phyloP scores from a whole-genome alignment of 1,284 basidiomycete genomes.

The Microbotryomycetes sp. region DNA sequence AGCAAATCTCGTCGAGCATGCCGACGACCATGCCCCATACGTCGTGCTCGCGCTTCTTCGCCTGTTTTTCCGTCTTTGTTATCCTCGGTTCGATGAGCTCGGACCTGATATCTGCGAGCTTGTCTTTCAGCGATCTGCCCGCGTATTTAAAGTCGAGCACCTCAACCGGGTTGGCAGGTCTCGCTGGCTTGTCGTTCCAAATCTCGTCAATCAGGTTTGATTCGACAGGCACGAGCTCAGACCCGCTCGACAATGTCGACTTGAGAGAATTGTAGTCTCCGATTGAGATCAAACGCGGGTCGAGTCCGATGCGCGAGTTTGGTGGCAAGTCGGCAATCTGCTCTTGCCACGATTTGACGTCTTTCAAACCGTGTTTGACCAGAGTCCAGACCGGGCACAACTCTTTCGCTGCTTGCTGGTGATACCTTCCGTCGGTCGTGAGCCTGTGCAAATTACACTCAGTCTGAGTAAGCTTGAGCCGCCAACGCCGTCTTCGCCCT shows the following conservation, averaged over 20 bases:
- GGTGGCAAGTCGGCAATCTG: constrained; percentile 17
- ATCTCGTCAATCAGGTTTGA: constrained; percentile 75
- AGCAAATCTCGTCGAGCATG: constrained; percentile 64
- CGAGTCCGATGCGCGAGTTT: constrained; percentile 63
- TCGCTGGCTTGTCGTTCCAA: constrained; percentile 66
- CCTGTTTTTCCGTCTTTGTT: constrained; percentile 34
- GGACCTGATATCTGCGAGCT: constrained; percentile 59
- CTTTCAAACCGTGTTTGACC: constrained; percentile 19
- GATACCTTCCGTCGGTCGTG: constrained; percentile 25
- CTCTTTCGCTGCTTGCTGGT: constrained; percentile 26
- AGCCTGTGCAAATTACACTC: too few relatives aligned
- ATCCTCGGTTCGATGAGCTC: constrained; percentile 60
- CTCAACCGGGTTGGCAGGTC: constrained; percentile 64
- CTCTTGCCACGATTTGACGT: constrained; percentile 23
- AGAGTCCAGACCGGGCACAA: constrained; percentile 22
- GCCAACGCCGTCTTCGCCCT: too few relatives aligned
- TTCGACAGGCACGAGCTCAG: constrained; percentile 56
- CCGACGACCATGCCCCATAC: constrained; percentile 53
- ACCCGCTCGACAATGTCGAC: constrained; percentile 51
- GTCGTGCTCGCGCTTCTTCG: constrained; percentile 12
- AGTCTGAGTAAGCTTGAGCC: too few relatives aligned
- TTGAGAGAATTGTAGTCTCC: constrained; percentile 43
- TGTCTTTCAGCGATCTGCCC: constrained; percentile 59
- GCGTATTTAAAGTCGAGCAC: constrained; percentile 63
- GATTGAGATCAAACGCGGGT: constrained; percentile 58